Evolutionary conservation across 2,329 filamentous ascomycete genomes (phyloP), one percentile per base, ranked within the genome.

Genomic region (Aspergillus costaricaensis): DNA sequence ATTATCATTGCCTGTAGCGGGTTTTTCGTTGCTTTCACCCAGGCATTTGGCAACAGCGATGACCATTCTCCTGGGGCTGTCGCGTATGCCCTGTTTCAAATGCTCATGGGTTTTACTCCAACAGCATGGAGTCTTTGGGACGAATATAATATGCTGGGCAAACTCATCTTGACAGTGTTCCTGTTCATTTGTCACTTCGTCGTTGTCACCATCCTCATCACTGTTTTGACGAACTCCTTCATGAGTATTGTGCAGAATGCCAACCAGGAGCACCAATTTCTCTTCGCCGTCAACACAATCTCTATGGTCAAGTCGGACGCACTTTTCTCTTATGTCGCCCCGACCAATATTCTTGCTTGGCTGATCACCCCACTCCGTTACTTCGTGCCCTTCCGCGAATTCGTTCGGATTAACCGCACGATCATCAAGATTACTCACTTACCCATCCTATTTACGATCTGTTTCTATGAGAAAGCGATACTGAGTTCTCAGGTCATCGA

Each of bases 281-380:
- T 97, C 2, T 97, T 98, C 71, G 94, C 94, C 0, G 92, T 98
- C 74, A 98, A 97, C 72, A 96, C 94, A 4, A 96, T 97, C 53
- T 96, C 92, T 4, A 96, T 96, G 91, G 94, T 97, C 66, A 98
- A 97, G 76, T 96, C 95, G n/a, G 94, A 98, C 74, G 91, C 92
- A 0, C 81, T 97, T 0, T 98, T 98, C 80, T 96, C 92, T 3
- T 97, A 97, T 73, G 86, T 97, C 62, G 91, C 94, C 1, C 94
- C 94, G 0, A 89, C 91, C 14, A 98, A 98, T 72, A 90, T 97
- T 30, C 85, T 97, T 64, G 93, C 91, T 1, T 98, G 93, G 94
- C 73, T 94, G 0, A 81, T 96, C 27, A 92, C 92, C 69, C 94
- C 94, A 0, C 75, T 96, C 48, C 86, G 93, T 64, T 96, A 90